Evolutionary conservation across 306 rosid genomes (phyloP).

Genomic region (Glycyrrhiza uralensis): DNA sequence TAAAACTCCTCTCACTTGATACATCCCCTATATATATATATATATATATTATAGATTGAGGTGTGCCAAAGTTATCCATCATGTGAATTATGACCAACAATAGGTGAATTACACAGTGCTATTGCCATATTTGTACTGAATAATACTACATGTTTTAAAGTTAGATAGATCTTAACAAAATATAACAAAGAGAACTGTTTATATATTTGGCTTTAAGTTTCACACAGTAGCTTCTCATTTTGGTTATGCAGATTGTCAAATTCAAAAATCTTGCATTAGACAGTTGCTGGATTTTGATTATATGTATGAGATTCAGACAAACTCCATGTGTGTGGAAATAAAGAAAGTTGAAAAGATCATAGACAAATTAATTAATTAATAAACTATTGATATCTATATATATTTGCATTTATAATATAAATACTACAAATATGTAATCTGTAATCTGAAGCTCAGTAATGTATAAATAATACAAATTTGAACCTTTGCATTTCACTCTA

Average conservation of each 20-base stretch:
- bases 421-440: neutral
- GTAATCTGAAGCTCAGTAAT: too few species aligned
- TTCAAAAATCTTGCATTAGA: neutral
- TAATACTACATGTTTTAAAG: neutral
- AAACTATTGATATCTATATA: neutral
- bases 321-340: neutral
- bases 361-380: neutral
- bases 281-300: neutral
- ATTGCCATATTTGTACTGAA: neutral
- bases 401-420: too few species aligned
- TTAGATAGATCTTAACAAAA: neutral
- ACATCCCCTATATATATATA: too few species aligned
- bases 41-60: too few species aligned
- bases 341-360: neutral
- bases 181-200: neutral
- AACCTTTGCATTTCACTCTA: too few species aligned
- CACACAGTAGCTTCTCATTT: conserved; percentile 1
- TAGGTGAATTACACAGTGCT: neutral
- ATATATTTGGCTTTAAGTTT: neutral
- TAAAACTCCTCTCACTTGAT: too few species aligned
- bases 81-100: neutral
- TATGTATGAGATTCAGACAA: neutral
- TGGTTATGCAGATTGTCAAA: conserved; percentile 18
- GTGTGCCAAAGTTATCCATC: neutral
- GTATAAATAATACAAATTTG: too few species aligned